phyloP scores from a whole-genome alignment of 1,284 basidiomycete genomes.

The Sphaerobolus stellatus region DNA sequence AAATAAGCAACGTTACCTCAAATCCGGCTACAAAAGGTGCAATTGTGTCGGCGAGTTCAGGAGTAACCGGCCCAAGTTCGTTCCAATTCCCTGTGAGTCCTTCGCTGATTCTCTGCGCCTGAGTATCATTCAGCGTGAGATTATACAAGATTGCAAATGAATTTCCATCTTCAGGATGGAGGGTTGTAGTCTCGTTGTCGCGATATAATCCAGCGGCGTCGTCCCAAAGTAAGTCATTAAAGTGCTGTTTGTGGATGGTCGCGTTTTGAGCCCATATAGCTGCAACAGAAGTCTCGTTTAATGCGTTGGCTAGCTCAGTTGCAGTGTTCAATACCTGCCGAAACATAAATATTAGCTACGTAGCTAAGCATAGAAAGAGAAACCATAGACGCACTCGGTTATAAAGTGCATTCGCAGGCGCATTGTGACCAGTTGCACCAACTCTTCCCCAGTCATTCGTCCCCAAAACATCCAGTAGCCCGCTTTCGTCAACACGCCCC shows the following conservation, averaged over 20 bases:
- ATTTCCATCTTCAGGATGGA: conserved; percentile 54
- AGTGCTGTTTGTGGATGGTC: conserved; percentile 40
- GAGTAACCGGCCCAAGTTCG: conserved; percentile 45
- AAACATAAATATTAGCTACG: conserved; percentile 3
- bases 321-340: conserved; percentile 4
- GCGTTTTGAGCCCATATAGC: conserved; percentile 41
- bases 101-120: conserved; percentile 42
- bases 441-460: conserved; percentile 51
- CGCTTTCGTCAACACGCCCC: conserved; percentile 43
- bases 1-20: background rate
- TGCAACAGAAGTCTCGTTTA: conserved; percentile 38
- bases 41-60: conserved; percentile 52
- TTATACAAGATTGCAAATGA: no score
- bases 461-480: conserved; percentile 49
- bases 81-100: conserved; percentile 50
- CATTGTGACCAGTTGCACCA: conserved; percentile 47
- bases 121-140: no score
- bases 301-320: conserved; percentile 28
- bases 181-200: conserved; percentile 44
- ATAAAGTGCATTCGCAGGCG: conserved; percentile 49
- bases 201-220: conserved; percentile 43
- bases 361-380: conserved; percentile 1
- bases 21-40: conserved; percentile 33
- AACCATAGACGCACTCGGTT: conserved; percentile 36
- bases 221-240: conserved; percentile 48